phyloP scores from a whole-genome alignment of 176 grass and related monocot genomes.

The Cymbopogon citratus region DNA sequence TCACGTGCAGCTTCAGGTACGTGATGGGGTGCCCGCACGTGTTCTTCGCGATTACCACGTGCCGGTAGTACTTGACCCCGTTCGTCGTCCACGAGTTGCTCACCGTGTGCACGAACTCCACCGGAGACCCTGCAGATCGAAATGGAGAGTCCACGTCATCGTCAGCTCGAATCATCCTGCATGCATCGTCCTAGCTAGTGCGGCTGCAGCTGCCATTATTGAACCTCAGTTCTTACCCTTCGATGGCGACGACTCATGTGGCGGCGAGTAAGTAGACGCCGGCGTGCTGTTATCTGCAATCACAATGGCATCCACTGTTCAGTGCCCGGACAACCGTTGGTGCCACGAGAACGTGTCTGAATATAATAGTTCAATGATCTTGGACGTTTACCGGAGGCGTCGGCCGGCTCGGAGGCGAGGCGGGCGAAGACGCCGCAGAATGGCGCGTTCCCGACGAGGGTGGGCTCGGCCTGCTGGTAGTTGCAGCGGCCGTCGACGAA shows the following conservation, averaged over 20 bases:
- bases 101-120: conserved; percentile 76
- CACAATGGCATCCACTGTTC: not conserved
- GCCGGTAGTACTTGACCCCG: conserved; percentile 59
- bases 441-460: conserved; percentile 55
- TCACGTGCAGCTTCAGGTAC: conserved; percentile 54
- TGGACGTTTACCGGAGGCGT: not conserved
- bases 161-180: not conserved
- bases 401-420: conserved; percentile 22
- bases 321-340: no score
- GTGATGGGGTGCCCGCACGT: conserved; percentile 50
- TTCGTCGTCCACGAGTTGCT: conserved; percentile 49
- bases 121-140: conserved; percentile 7
- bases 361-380: no score
- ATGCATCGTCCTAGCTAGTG: not conserved
- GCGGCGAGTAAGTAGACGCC: not conserved
- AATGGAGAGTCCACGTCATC: not conserved
- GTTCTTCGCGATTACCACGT: conserved; percentile 57
- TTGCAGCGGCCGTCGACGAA: conserved; percentile 67
- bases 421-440: conserved; percentile 68
- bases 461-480: conserved; percentile 77
- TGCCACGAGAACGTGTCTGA: no score
- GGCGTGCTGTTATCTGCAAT: not conserved
- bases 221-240: not conserved
- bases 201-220: not conserved
- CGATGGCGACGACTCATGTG: not conserved